Percentiles rank a stretch among this genome's conserved stretches.
Conservation (phyloP, 2,329 filamentous ascomycete species). For the Diaporthe sp. region DNA sequence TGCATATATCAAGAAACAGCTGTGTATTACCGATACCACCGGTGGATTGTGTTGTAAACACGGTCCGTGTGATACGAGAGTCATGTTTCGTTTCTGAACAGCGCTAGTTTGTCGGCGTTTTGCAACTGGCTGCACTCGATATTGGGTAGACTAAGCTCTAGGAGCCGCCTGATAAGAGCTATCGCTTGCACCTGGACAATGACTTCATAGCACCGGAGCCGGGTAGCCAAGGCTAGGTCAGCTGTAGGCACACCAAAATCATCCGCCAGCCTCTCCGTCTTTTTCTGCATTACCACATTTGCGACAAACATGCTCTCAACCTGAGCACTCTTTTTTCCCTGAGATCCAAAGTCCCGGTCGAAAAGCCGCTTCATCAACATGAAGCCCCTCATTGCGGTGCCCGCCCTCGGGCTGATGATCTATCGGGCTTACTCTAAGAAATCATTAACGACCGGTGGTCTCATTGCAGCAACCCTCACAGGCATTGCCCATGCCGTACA, state of each 20-base stretch:
- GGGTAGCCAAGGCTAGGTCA: not conserved
- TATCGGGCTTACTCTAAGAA: conserved; percentile 78
- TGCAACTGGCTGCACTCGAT: not conserved
- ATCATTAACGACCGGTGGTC: conserved; percentile 82
- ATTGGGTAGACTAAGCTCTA: not conserved
- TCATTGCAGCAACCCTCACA: conserved; percentile 78
- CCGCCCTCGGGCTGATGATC: conserved; percentile 70
- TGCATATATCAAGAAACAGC: not conserved
- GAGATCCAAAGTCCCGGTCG: not conserved
- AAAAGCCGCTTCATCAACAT: conserved; percentile 52
- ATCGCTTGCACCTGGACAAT: conserved; percentile 1
- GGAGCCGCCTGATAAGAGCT: conserved; percentile 13
- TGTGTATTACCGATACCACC: too few relatives aligned
- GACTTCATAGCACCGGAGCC: conserved; percentile 22
- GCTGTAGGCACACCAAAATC: not conserved
- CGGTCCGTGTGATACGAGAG: too few relatives aligned
- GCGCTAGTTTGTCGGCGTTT: not conserved
- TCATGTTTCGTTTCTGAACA: too few relatives aligned
- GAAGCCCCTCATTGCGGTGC: conserved; percentile 69
- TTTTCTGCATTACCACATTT: too few relatives aligned
- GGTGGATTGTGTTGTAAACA: too few relatives aligned
- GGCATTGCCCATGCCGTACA: conserved; percentile 88
- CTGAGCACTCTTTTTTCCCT: not conserved
- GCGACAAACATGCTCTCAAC: not conserved
- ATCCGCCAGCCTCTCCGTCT: not conserved